Evolutionary conservation across 345 rosid species (phyloP).

Genomic region (Populus nigra): DNA sequence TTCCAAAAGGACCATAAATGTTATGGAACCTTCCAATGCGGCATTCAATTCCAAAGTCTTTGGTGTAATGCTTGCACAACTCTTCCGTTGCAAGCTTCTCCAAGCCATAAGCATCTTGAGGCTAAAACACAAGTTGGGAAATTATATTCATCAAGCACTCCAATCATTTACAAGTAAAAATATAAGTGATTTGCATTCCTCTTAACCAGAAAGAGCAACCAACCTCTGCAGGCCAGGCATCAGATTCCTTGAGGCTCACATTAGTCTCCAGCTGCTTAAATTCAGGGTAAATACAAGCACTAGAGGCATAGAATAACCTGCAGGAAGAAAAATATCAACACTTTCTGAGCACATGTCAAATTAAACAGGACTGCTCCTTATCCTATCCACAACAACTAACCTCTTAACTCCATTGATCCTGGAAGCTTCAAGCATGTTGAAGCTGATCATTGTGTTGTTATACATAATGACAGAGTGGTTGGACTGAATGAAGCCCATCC

Average conservation of each 20-base stretch:
- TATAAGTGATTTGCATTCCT: not conserved
- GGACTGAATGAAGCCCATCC: constrained; percentile 98
- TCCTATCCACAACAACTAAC: constrained; percentile 31
- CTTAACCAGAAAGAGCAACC: constrained; percentile 20
- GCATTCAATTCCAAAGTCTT: constrained; percentile 92
- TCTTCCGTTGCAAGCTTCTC: constrained; percentile 99
- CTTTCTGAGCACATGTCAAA: not conserved
- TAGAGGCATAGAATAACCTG: constrained; percentile 98
- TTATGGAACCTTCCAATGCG: constrained; percentile 95
- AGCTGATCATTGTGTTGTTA: constrained; percentile 97
- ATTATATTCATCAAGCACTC: not conserved
- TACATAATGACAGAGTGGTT: constrained; percentile 98
- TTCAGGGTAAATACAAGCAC: constrained; percentile 98
- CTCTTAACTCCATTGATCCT: constrained; percentile 89
- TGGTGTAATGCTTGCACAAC: constrained; percentile 93
- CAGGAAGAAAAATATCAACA: constrained; percentile 15
- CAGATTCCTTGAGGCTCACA: constrained; percentile 97
- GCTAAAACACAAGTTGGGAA: constrained; percentile 43
- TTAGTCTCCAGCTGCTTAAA: constrained; percentile 97
- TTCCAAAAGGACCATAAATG: constrained; percentile 98
- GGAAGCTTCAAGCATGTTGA: constrained; percentile 95
- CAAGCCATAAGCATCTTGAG: constrained; percentile 99
- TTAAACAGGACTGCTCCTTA: not conserved
- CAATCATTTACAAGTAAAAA: not conserved
- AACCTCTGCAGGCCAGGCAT: constrained; percentile 99